Percentiles rank a stretch among this genome's conserved stretches.
phyloP scores from a whole-genome alignment of 2,329 filamentous ascomycete species.

The Coniella lustricola region DNA sequence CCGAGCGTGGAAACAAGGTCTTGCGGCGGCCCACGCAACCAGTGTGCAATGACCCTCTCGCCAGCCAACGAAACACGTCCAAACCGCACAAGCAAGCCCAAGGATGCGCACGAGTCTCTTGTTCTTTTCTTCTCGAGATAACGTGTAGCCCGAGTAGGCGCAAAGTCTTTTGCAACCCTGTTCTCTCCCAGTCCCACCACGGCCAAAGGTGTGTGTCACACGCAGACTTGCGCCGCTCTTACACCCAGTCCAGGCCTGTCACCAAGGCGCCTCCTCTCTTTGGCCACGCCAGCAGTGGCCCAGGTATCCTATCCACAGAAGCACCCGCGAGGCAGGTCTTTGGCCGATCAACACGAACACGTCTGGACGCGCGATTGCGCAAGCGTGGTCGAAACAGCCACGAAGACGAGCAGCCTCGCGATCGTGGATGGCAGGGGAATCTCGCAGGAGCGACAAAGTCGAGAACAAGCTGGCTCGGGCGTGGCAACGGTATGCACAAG shows the following conservation, averaged over 20 bases:
- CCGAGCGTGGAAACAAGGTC: slow-evolving; percentile 3
- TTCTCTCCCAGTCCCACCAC: slow-evolving; percentile 8
- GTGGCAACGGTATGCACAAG: neutral
- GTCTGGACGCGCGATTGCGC: neutral
- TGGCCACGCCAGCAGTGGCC: neutral
- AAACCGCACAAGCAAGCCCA: slow-evolving; percentile 8
- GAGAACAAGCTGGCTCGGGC: neutral
- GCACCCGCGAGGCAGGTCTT: neutral
- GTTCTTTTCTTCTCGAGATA: slow-evolving; percentile 2
- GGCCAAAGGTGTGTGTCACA: slow-evolving; percentile 2
- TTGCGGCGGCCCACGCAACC: neutral
- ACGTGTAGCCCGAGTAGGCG: neutral
- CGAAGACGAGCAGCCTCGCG: neutral
- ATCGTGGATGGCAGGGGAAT: neutral
- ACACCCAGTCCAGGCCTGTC: neutral
- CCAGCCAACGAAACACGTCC: slow-evolving; percentile 7
- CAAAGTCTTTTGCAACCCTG: slow-evolving; percentile 5
- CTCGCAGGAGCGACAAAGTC: no score
- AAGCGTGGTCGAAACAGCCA: neutral
- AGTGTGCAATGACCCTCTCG: neutral
- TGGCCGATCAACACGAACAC: neutral
- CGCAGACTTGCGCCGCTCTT: slow-evolving; percentile 5
- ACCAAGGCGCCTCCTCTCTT: neutral
- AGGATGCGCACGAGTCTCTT: slow-evolving; percentile 10
- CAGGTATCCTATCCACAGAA: neutral